These are phyloP conservation scores for barley (Hordeum vulgare) DNA, from an alignment of 176 grass and related monocot species.

Conservation along the genomic window MorexV3_pseudomolecules_assembly NC_058522.1:387357165-387357664, in stretches of 20 bases:
- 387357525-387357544: slow-evolving; percentile 88
- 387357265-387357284: background rate
- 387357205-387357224: background rate
- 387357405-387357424: background rate
- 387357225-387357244: background rate
- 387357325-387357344: background rate
- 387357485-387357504: background rate
- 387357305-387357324: background rate
- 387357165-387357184: background rate
- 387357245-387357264: background rate
- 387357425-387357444: background rate
- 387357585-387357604: slow-evolving; percentile 97
- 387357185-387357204: background rate
- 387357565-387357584: slow-evolving; percentile 93
- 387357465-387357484: background rate
- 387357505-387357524: slow-evolving; percentile 14
- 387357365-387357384: background rate
- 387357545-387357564: slow-evolving; percentile 89
- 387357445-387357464: background rate
- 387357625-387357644: background rate
- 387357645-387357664: slow-evolving; percentile 16
- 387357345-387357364: background rate
- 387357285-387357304: background rate
- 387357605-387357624: slow-evolving; percentile 13
- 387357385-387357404: background rate